These are phyloP conservation scores for Rhodotorula sp. DNA, from an alignment of 1,284 basidiomycete genomes.

Conservation along the genomic window DNA sequence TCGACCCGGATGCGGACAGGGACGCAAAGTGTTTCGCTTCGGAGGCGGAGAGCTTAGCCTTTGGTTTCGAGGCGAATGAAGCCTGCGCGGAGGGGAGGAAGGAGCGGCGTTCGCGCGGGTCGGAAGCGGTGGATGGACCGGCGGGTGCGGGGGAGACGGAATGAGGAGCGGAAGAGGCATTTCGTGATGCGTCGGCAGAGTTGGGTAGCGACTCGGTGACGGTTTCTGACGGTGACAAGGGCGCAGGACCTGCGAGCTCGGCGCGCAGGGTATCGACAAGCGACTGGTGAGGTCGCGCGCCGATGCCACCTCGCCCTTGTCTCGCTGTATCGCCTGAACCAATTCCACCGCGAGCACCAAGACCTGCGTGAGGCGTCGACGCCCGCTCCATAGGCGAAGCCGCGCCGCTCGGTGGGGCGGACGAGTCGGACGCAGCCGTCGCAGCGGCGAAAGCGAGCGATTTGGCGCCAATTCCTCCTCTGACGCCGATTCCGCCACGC, in stretches of 20 bases:
- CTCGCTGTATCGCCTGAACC: neutral
- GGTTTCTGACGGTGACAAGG: neutral
- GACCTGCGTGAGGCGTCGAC: conserved; percentile 10
- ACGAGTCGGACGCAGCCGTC: neutral
- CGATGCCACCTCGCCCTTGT: conserved; percentile 12
- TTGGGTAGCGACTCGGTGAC: neutral
- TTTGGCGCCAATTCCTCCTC: conserved; percentile 6
- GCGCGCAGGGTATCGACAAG: conserved; percentile 9
- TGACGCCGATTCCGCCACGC: conserved; percentile 12
- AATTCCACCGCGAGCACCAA: conserved; percentile 9
- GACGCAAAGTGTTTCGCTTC: conserved; percentile 78
- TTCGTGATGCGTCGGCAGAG: neutral
- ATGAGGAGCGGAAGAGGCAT: conserved; percentile 8
- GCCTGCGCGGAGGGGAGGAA: conserved; percentile 29
- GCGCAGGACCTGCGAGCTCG: conserved; percentile 13
- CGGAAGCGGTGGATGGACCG: neutral
- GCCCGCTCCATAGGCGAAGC: conserved; percentile 2
- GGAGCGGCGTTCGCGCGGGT: conserved; percentile 24
- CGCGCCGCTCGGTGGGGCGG: neutral
- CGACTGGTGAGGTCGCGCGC: conserved; percentile 13
- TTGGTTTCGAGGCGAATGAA: conserved; percentile 48
- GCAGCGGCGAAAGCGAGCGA: conserved; percentile 4
- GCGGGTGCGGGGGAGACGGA: neutral
- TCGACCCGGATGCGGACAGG: conserved; percentile 59
- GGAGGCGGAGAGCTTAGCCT: conserved; percentile 57